These are phyloP conservation scores for Cercospora zeae-maydis DNA, from an alignment of 2,329 filamentous ascomycete species.

Conservation along the genomic window DNA sequence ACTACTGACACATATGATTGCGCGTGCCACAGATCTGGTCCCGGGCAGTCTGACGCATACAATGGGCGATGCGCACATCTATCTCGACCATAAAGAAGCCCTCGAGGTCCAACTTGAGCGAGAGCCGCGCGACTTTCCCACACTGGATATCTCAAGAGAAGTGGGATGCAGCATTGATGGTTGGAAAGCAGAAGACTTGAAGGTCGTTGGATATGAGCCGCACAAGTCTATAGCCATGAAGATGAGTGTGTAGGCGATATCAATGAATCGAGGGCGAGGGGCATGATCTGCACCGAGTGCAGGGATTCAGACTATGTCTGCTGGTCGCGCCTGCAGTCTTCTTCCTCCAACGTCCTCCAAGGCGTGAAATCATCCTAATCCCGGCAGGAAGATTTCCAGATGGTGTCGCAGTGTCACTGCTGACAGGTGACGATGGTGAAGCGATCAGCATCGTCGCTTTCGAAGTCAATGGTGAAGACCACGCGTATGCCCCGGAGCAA, in stretches of 20 bases:
- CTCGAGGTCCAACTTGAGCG: slow-evolving; percentile 74
- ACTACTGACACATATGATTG: slow-evolving; percentile 90
- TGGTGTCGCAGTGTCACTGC: no score
- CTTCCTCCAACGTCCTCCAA: no score
- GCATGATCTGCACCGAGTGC: background rate
- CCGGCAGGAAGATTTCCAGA: no score
- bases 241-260: slow-evolving; percentile 69
- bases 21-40: slow-evolving; percentile 76
- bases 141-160: slow-evolving; percentile 66
- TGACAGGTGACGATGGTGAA: no score
- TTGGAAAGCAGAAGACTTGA: slow-evolving; percentile 85
- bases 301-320: no score
- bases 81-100: slow-evolving; percentile 87
- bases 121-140: slow-evolving; percentile 77
- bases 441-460: no score
- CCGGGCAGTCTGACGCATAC: slow-evolving; percentile 88
- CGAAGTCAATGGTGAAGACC: no score
- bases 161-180: slow-evolving; percentile 76
- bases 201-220: slow-evolving; percentile 81
- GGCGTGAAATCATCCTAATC: no score
- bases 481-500: no score
- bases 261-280: background rate
- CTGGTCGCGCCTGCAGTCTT: no score
- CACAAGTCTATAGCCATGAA: slow-evolving; percentile 96
- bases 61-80: slow-evolving; percentile 98